Percentiles rank a stretch among this genome's conserved stretches.
Evolutionary conservation across 1,284 basidiomycete genomes (phyloP).

Genomic region (Sanguinoderma infundibulare): DNA sequence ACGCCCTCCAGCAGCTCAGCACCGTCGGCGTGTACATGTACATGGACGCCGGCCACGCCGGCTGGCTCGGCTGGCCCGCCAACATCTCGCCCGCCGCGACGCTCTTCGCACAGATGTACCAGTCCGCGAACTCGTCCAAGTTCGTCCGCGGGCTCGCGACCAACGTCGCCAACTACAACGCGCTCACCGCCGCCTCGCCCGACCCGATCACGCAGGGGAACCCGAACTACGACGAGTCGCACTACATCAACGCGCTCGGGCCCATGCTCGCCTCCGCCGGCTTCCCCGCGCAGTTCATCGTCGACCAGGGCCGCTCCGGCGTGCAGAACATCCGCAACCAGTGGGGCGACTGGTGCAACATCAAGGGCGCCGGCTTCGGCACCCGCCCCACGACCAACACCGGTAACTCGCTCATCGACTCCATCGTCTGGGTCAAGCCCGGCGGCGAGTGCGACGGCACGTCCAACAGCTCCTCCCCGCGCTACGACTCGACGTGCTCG

Average conservation of each 20-base stretch:
- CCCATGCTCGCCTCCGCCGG: conserved; percentile 49
- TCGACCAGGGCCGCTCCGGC: conserved; percentile 67
- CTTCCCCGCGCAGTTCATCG: conserved; percentile 66
- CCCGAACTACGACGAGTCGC: conserved; percentile 64
- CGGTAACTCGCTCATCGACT: conserved; percentile 57
- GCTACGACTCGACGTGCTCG: conserved; percentile 61
- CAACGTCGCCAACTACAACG: conserved; percentile 71
- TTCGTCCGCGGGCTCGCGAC: conserved; percentile 67
- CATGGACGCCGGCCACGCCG: conserved; percentile 68
- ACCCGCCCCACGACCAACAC: conserved; percentile 61
- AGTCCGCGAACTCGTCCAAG: conserved; percentile 50
- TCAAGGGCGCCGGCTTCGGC: conserved; percentile 66
- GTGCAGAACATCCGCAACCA: conserved; percentile 59
- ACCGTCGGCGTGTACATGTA: conserved; percentile 61
- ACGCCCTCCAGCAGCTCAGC: conserved; percentile 61
- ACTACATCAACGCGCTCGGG: conserved; percentile 61
- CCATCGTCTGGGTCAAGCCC: conserved; percentile 72
- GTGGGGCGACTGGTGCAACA: conserved; percentile 66
- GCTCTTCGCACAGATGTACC: conserved; percentile 56
- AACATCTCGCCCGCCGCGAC: conserved; percentile 63
- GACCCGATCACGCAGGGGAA: conserved; percentile 65
- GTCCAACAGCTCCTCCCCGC: conserved; percentile 57
- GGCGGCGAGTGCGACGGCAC: conserved; percentile 73
- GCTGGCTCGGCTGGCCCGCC: conserved; percentile 71
- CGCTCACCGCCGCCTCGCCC: conserved; percentile 52